Evolutionary conservation across 352 stramenopile genomes (phyloP).

Genomic region (Lagenidium sp.): DNA sequence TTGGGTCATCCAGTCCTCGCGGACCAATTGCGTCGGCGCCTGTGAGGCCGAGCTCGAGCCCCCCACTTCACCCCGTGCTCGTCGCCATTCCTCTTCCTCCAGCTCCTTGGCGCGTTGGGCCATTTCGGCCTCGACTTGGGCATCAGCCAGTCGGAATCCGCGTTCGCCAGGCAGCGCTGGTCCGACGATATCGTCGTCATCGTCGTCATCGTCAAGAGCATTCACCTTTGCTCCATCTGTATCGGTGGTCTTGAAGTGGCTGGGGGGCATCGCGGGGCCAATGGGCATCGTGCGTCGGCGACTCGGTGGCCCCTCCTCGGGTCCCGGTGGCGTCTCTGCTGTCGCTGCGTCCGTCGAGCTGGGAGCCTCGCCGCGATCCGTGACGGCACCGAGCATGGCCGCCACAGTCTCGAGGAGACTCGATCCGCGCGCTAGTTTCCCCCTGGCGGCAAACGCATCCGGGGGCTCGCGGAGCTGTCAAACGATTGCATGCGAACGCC

Average conservation of each 20-base stretch:
- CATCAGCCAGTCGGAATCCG: constrained; percentile 60
- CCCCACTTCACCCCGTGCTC: constrained; percentile 14
- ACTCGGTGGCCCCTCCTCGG: not conserved
- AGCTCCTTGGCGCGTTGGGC: constrained; percentile 35
- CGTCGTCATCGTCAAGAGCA: constrained; percentile 17
- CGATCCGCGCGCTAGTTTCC: constrained; percentile 12
- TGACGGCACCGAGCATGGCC: constrained; percentile 37
- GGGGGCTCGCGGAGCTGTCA: constrained; percentile 7
- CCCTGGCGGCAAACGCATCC: constrained; percentile 13
- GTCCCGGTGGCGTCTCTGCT: not conserved
- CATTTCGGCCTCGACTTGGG: constrained; percentile 70
- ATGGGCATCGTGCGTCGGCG: constrained; percentile 29
- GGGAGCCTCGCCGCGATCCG: too few species aligned
- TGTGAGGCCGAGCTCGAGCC: too few species aligned
- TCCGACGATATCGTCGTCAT: constrained; percentile 44
- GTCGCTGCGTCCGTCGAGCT: constrained; percentile 5
- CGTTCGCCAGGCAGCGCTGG: constrained; percentile 71
- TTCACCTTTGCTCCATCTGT: too few species aligned
- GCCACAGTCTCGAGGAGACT: constrained; percentile 47
- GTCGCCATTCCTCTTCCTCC: constrained; percentile 60
- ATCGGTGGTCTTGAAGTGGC: not conserved
- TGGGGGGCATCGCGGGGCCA: constrained; percentile 37
- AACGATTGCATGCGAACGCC: too few species aligned
- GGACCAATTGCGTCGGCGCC: constrained; percentile 6
- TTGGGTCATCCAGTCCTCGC: constrained; percentile 82